Conservation (phyloP, 352 stramenopile species). For the Globisporangium emineosum region DNA sequence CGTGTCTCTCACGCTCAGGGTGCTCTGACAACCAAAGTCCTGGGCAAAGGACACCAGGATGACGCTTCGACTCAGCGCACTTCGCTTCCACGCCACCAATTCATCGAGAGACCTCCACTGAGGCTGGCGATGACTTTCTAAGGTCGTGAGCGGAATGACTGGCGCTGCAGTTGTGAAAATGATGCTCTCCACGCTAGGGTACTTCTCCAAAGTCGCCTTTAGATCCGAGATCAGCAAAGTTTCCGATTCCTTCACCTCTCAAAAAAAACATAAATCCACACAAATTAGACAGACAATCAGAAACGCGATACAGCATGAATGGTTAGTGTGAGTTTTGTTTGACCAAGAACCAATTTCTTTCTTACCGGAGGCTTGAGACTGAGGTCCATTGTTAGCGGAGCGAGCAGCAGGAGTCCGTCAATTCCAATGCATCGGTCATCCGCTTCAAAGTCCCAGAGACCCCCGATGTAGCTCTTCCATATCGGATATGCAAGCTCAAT, state of each 20-base stretch:
- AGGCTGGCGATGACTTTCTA: background rate
- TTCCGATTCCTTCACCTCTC: constrained; percentile 6
- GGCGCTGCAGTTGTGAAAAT: background rate
- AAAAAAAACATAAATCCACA: background rate
- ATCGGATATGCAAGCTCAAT: constrained; percentile 4
- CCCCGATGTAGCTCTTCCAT: constrained; percentile 15
- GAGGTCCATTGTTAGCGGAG: background rate
- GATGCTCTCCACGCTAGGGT: background rate
- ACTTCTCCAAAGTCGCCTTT: constrained; percentile 3
- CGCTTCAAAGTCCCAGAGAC: background rate
- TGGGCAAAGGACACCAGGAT: constrained; percentile 22
- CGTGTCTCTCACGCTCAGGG: constrained; percentile 35
- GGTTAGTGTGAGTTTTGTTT: background rate
- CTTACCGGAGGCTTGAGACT: background rate
- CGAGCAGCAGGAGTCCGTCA: constrained; percentile 5
- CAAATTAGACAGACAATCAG: background rate
- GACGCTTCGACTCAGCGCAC: constrained; percentile 19
- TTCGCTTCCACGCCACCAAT: constrained; percentile 31
- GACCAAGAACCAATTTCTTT: background rate
- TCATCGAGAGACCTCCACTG: constrained; percentile 23
- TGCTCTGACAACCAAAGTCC: constrained; percentile 18
- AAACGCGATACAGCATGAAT: background rate
- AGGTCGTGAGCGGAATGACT: background rate
- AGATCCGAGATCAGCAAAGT: background rate
- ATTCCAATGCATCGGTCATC: background rate